Evolutionary conservation across 164 flowering plant species (phyloP).

Genomic region (Euptelea pleiosperma): DNA sequence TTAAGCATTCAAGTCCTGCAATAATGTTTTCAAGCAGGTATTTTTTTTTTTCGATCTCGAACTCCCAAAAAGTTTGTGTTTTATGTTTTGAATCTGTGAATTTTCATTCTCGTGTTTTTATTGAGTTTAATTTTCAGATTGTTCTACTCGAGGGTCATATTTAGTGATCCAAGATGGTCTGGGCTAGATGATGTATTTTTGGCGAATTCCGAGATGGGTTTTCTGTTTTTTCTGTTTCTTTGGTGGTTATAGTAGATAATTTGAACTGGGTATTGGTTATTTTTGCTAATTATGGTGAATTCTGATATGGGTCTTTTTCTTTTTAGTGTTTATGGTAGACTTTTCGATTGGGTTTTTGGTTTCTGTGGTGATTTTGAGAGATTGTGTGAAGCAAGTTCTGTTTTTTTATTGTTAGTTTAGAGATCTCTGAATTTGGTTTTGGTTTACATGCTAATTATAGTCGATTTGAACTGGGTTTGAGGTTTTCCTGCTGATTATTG

Average conservation of each 20-base stretch:
- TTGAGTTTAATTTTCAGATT: neutral
- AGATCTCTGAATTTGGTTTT: neutral
- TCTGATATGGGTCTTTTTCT: constrained; percentile 1
- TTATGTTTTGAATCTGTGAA: too few species aligned
- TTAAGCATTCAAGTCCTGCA: too few species aligned
- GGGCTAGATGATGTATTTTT: neutral
- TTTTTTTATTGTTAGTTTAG: too few species aligned
- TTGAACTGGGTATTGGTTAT: constrained; percentile 1
- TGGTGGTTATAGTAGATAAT: neutral
- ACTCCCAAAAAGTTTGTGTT: too few species aligned
- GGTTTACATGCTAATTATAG: neutral
- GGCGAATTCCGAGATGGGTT: constrained; percentile 3
- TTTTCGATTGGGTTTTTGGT: neutral
- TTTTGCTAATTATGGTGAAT: neutral
- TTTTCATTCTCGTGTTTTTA: too few species aligned
- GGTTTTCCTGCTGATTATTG: neutral
- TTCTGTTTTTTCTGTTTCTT: neutral
- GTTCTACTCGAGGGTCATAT: neutral
- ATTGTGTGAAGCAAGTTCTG: neutral
- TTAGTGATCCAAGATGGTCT: too few species aligned
- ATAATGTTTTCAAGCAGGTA: too few species aligned
- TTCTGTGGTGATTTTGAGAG: neutral
- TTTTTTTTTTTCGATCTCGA: too few species aligned
- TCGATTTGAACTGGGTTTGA: neutral
- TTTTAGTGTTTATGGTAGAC: neutral